Evolutionary conservation across 108 stramenopile species (phyloP), one percentile per base, ranked within the genome.

Genomic region (Skeletonema grethae): DNA sequence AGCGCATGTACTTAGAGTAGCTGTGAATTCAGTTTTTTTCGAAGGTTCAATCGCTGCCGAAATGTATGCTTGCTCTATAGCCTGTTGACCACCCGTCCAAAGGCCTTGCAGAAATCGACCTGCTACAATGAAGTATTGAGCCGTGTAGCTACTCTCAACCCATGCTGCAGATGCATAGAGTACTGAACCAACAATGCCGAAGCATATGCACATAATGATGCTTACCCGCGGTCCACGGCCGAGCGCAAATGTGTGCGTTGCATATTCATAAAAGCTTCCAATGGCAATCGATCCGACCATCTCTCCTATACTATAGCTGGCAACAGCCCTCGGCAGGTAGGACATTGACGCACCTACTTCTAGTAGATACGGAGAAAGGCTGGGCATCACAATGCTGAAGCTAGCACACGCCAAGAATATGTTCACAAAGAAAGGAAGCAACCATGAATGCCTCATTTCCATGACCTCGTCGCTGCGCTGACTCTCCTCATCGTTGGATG

Each of bases 81-180:
- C 65, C 41, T 79, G 77, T 34, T 83, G 77, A 2, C 78, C 82
- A 15, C 82, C 82, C 6, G 78, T 83, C 82, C 82, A 83, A 7
- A 76, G 12, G 0, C 82, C 82, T 16, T 69, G 66, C 0, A 83
- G 15, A 31, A 73, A 38, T 29, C 82, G 63, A 2, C 67, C 77
- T 3, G 30, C 64, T 35, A 81, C 63, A 57, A 81, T 48, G 48
- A 30, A 73, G n/a, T 57, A 57, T 48, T 59, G n/a, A 25, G 68
- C 58, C 5, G 16, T 45, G 15, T 32, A 20, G n/a, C 38, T 41
- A 38, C 65, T 34, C n/a, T 64, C 59, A 12, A 81, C 30, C 63
- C 69, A 72, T 50, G 55, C 75, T 0, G 72, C 80, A 24, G 50
- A 30, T 16, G 59, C 45, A 70, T 81, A 81, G 48, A 81, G 12